Percentiles rank a stretch among this genome's conserved stretches.
These are phyloP conservation scores for Pleurotus pulmonarius DNA, from an alignment of 768 basidiomycete genomes.

Conservation along the genomic window DNA sequence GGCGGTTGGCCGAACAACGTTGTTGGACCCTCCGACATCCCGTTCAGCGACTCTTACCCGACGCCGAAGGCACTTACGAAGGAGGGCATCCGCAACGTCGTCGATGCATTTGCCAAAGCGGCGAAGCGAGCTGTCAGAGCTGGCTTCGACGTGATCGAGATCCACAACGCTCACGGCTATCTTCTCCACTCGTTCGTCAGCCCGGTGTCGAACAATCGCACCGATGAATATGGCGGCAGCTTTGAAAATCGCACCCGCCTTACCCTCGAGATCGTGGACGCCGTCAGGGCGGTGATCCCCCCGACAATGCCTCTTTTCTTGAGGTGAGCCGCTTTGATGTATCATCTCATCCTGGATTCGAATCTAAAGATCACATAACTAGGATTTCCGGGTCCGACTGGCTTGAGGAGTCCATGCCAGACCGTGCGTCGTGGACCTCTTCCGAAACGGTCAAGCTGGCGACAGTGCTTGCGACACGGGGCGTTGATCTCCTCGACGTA, in stretches of 20 bases:
- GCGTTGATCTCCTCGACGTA: slow-evolving; percentile 75
- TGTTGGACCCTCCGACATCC: slow-evolving; percentile 52
- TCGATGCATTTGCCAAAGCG: slow-evolving; percentile 50
- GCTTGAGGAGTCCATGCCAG: slow-evolving; percentile 53
- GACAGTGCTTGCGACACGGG: slow-evolving; percentile 53
- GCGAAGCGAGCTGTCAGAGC: slow-evolving; percentile 51
- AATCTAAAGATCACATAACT: slow-evolving; percentile 2
- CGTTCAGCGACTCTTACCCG: slow-evolving; percentile 38
- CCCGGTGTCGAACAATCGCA: slow-evolving; percentile 58
- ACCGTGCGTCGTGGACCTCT: slow-evolving; percentile 62
- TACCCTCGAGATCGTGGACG: slow-evolving; percentile 59
- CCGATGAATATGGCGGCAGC: slow-evolving; percentile 67
- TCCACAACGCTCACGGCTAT: slow-evolving; percentile 66
- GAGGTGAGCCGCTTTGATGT: slow-evolving; percentile 36
- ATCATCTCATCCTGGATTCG: neutral
- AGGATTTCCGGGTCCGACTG: slow-evolving; percentile 75
- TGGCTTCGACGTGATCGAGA: slow-evolving; percentile 60
- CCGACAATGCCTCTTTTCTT: slow-evolving; percentile 67
- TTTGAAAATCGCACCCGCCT: slow-evolving; percentile 68
- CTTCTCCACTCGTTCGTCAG: slow-evolving; percentile 54
- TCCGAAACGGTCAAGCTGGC: slow-evolving; percentile 67
- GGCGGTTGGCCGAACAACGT: slow-evolving; percentile 56
- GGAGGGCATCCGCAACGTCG: slow-evolving; percentile 54
- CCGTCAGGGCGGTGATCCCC: slow-evolving; percentile 57
- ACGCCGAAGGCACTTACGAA: slow-evolving; percentile 52